These are phyloP conservation scores for Aspergillus fischeri DNA, from an alignment of 2,329 filamentous ascomycete species.

Conservation along the genomic window DNA sequence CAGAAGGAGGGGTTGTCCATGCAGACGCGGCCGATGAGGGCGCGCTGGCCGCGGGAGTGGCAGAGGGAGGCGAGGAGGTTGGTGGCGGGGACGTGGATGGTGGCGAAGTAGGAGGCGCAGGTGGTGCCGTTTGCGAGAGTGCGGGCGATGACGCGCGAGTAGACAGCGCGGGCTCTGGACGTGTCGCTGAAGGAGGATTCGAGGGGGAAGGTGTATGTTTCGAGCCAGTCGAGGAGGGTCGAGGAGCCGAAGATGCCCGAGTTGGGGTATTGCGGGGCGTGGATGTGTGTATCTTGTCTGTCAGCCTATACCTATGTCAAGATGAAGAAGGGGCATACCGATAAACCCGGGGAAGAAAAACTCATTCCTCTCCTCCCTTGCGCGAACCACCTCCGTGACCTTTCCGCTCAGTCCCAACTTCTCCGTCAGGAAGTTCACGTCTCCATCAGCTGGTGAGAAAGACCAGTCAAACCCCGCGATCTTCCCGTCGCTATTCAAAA, in stretches of 20 bases:
- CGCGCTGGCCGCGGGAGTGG: slow-evolving; percentile 73
- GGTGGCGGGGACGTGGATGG: slow-evolving; percentile 79
- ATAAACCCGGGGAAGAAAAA: slow-evolving; percentile 49
- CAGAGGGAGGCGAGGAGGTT: slow-evolving; percentile 86
- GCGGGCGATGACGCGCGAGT: slow-evolving; percentile 70
- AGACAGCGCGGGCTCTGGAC: slow-evolving; percentile 50
- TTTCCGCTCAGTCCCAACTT: slow-evolving; percentile 30
- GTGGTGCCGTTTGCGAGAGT: slow-evolving; percentile 90
- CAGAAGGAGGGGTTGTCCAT: slow-evolving; percentile 71
- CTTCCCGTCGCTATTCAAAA: slow-evolving; percentile 28
- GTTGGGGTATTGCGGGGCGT: slow-evolving; percentile 93
- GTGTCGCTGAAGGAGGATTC: slow-evolving; percentile 65
- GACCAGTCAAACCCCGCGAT: slow-evolving; percentile 35
- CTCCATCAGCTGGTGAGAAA: slow-evolving; percentile 18
- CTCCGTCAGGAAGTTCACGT: slow-evolving; percentile 24
- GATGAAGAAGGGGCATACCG: slow-evolving; percentile 24
- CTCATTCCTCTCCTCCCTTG: slow-evolving; percentile 38
- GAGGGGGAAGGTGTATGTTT: slow-evolving; percentile 91
- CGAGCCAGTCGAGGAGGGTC: slow-evolving; percentile 88
- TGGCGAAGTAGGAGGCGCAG: slow-evolving; percentile 91
- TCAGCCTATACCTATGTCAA: background rate
- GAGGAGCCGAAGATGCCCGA: slow-evolving; percentile 89
- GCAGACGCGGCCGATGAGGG: slow-evolving; percentile 89
- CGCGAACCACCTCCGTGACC: slow-evolving; percentile 32
- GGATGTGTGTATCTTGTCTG: slow-evolving; percentile 79